A percentile compares a stretch with the other conserved stretches of the same genome.
phyloP scores from a whole-genome alignment of 208 protist genomes.

The Vickermania ingenoplastis region DNA sequence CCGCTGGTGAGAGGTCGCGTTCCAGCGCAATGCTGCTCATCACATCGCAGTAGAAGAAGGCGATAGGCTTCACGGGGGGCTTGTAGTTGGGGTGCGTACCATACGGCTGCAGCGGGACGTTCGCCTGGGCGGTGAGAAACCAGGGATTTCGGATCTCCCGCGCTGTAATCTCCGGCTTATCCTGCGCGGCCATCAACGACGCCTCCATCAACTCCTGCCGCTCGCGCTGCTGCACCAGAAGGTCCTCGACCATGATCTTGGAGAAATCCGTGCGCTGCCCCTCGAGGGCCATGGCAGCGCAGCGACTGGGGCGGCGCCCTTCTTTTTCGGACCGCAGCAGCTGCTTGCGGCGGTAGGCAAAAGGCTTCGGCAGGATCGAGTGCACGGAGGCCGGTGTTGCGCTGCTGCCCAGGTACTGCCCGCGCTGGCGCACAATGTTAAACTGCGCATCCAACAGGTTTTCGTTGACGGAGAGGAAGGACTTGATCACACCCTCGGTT shows the following conservation, averaged over 20 bases:
- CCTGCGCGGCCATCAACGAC: slow-evolving; percentile 45
- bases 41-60: slow-evolving; percentile 57
- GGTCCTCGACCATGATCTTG: slow-evolving; percentile 41
- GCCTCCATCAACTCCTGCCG: slow-evolving; percentile 48
- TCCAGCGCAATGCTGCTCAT: slow-evolving; percentile 14
- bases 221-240: slow-evolving; percentile 46
- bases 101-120: neutral
- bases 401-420: slow-evolving; percentile 29
- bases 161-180: slow-evolving; percentile 13
- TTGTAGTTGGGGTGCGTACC: neutral
- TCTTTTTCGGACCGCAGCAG: slow-evolving; percentile 13
- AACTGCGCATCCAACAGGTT: slow-evolving; percentile 68
- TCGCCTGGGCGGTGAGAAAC: slow-evolving; percentile 28
- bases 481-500: slow-evolving; percentile 56
- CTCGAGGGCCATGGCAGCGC: slow-evolving; percentile 25
- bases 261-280: slow-evolving; percentile 22
- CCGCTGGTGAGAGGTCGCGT: slow-evolving; percentile 9
- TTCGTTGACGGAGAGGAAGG: slow-evolving; percentile 53
- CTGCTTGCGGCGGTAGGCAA: slow-evolving; percentile 56
- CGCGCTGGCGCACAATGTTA: slow-evolving; percentile 59
- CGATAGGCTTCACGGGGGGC: slow-evolving; percentile 4
- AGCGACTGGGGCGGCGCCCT: slow-evolving; percentile 14
- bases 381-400: slow-evolving; percentile 53
- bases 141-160: slow-evolving; percentile 44
- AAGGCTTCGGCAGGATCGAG: slow-evolving; percentile 63